Evolutionary conservation across 768 basidiomycete species (phyloP), one percentile per base, ranked within the genome.

Genomic region (Calvatia gigantea): DNA sequence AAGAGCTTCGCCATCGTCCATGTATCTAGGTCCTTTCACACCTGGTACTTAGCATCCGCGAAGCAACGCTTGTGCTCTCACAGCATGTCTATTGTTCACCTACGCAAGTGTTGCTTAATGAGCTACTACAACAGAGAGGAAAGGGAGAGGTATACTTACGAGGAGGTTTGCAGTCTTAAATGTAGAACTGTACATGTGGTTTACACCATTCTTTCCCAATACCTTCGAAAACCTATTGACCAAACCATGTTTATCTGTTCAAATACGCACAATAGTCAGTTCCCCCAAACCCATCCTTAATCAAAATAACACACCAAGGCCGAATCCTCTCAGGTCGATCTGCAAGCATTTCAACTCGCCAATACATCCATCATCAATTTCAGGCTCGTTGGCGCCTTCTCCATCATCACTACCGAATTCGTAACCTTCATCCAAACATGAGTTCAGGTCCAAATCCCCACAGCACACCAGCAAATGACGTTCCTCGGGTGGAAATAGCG

Each of bases 131-230:
- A 17, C 14, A 21, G 46, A 3, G 39, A 17, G 21, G 44, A 41
- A 61, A 53, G 12, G 27, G 39, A 25, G 7, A 19, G 6, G 35
- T 9, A 51, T 42, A 64, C 73, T 58, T 61, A 91, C 88, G 62
- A 91, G 73, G 29, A 92, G 68, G 68, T 92, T 91, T 54, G 89
- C 89, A 5, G 86, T 87, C 70, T 88, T 88, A 66, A 83, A 86
- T n/a, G 89, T 90, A 41, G 87, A 89, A 55, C 84, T 87, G 65
- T 91, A 91, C 81, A 91, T 86, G 65, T 90, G 87, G 70, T 90
- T 88, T 65, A 92, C 85, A 9, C 82, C 81, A 61, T 86, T 85
- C 60, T 81, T 76, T 54, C 87, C 85, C 11, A 91, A 79, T 19
- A 89, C 80, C 6, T 81, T 80, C 19, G 89, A 89, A 65, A 89